Evolutionary conservation across 2,329 filamentous ascomycete species (phyloP).

Genomic region (Apiospora rasikravindrae): DNA sequence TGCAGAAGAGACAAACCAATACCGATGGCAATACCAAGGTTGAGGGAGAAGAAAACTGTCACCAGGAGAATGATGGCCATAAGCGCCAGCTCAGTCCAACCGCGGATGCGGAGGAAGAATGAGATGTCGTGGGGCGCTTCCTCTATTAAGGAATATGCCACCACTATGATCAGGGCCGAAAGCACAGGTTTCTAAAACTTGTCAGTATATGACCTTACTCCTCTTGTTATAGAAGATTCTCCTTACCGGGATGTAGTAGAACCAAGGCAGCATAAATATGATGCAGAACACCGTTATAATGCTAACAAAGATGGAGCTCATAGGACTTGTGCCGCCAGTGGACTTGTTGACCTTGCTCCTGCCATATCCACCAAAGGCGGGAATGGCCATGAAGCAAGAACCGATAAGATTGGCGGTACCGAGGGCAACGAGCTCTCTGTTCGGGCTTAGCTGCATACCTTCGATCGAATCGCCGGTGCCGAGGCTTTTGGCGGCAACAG

Average conservation of each 20-base stretch:
- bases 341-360: slow-evolving; percentile 93
- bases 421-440: slow-evolving; percentile 90
- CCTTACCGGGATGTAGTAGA: slow-evolving; percentile 93
- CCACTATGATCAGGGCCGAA: slow-evolving; percentile 91
- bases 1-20: slow-evolving; percentile 89
- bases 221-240: not conserved
- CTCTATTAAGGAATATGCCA: slow-evolving; percentile 92
- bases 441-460: slow-evolving; percentile 84
- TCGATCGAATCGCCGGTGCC: slow-evolving; percentile 73
- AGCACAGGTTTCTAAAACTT: slow-evolving; percentile 81
- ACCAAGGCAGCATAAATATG: slow-evolving; percentile 83
- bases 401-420: slow-evolving; percentile 91
- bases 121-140: slow-evolving; percentile 90
- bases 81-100: slow-evolving; percentile 83
- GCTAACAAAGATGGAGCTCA: slow-evolving; percentile 89
- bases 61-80: slow-evolving; percentile 91
- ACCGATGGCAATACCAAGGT: slow-evolving; percentile 90
- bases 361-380: slow-evolving; percentile 94
- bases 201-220: not conserved
- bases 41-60: slow-evolving; percentile 94
- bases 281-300: slow-evolving; percentile 82
- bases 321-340: slow-evolving; percentile 89
- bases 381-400: slow-evolving; percentile 89
- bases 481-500: slow-evolving; percentile 91
- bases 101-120: slow-evolving; percentile 86